These are phyloP conservation scores for Syzygium malaccense DNA, from an alignment of 441 rosid genomes.

Conservation along the genomic window DNA sequence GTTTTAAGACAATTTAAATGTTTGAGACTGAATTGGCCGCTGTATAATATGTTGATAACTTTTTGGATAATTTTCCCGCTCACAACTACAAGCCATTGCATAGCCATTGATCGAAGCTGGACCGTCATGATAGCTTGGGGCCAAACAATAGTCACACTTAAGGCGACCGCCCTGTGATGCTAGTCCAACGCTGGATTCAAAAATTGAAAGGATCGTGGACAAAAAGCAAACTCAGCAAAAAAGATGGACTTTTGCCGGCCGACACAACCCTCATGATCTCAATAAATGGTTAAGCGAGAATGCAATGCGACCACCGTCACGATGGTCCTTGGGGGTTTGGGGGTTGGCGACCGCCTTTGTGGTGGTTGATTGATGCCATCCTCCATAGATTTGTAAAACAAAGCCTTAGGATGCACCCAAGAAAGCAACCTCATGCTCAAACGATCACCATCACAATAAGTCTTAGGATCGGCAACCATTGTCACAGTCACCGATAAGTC, in stretches of 20 bases:
- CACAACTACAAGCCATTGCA: neutral
- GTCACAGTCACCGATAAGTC: neutral
- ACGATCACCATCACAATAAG: neutral
- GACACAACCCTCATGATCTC: neutral
- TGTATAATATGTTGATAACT: neutral
- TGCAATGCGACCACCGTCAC: neutral
- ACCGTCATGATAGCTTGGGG: neutral
- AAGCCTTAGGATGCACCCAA: neutral
- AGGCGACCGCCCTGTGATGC: neutral
- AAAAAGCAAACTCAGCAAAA: neutral
- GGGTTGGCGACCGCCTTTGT: neutral
- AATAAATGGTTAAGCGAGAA: neutral
- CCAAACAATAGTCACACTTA: neutral
- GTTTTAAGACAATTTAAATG: rapidly evolving
- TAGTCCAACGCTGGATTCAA: neutral
- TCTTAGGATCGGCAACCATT: neutral
- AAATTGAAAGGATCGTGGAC: neutral
- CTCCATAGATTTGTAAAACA: neutral
- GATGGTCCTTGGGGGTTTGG: neutral
- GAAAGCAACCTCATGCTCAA: neutral
- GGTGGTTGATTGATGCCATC: neutral
- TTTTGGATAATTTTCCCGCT: neutral
- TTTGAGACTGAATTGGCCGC: neutral
- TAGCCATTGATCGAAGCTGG: neutral
- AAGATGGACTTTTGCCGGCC: neutral